Evolutionary conservation across 1,139 yeast species (phyloP).

Genomic region (Suhomyces bokatorum): DNA sequence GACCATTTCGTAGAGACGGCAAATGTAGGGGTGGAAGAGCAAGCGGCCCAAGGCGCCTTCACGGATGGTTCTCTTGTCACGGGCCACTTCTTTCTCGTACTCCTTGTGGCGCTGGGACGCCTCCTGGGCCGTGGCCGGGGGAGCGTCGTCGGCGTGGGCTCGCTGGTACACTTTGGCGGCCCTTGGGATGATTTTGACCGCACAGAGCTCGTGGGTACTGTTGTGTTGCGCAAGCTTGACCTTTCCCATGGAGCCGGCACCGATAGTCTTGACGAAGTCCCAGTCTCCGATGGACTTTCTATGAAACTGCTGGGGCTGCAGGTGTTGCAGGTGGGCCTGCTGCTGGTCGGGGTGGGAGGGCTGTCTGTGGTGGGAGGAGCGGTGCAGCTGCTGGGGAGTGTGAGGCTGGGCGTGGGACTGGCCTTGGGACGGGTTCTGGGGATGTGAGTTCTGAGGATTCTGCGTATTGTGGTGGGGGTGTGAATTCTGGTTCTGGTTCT

Average conservation of each 20-base stretch:
- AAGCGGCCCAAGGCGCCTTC: slow-evolving; percentile 94
- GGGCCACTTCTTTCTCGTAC: slow-evolving; percentile 80
- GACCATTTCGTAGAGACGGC: slow-evolving; percentile 89
- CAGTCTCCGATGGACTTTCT: slow-evolving; percentile 93
- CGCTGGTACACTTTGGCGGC: slow-evolving; percentile 76
- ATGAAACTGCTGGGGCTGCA: slow-evolving; percentile 58
- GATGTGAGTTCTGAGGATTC: too few relatives aligned
- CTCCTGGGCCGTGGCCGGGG: slow-evolving; percentile 58
- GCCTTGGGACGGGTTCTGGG: background rate
- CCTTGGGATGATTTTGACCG: slow-evolving; percentile 78
- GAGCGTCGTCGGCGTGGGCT: slow-evolving; percentile 72
- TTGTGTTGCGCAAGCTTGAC: slow-evolving; percentile 91
- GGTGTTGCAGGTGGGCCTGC: slow-evolving; percentile 17
- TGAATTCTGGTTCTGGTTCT: slow-evolving; percentile 5
- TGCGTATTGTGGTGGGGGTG: slow-evolving; percentile 11
- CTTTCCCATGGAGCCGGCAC: slow-evolving; percentile 99
- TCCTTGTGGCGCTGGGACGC: slow-evolving; percentile 67
- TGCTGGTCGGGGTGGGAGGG: slow-evolving; percentile 22
- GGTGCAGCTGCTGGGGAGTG: slow-evolving; percentile 16
- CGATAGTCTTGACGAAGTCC: slow-evolving; percentile 93
- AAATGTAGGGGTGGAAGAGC: slow-evolving; percentile 88
- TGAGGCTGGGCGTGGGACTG: slow-evolving; percentile 8
- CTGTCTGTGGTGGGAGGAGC: slow-evolving; percentile 18
- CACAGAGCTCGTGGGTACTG: slow-evolving; percentile 80
- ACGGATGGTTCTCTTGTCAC: slow-evolving; percentile 89